These are phyloP conservation scores for Dimargaris verticillata DNA, from an alignment of 192 early-diverging fungal species.

Conservation along the genomic window DNA sequence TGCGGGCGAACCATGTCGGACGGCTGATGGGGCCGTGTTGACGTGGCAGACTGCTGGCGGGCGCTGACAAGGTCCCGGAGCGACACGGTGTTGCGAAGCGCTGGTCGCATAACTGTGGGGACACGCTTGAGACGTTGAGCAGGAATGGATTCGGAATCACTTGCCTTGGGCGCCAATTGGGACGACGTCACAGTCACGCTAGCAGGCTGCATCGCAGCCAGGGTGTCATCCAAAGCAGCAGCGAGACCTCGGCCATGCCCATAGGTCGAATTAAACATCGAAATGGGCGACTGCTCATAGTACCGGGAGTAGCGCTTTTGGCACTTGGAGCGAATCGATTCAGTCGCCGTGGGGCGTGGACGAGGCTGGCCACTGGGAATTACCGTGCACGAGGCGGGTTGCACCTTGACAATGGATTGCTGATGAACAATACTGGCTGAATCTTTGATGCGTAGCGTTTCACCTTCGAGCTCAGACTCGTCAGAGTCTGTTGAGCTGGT, in stretches of 20 bases:
- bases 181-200: too few relatives aligned
- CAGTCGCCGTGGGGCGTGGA: not conserved
- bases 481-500: not conserved
- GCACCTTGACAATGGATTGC: not conserved
- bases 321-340: not conserved
- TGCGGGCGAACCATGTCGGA: too few relatives aligned
- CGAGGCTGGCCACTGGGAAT: not conserved
- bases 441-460: too few relatives aligned
- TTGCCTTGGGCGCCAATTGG: too few relatives aligned
- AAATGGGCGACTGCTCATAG: not conserved
- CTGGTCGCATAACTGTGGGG: too few relatives aligned
- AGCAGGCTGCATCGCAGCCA: too few relatives aligned
- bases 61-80: too few relatives aligned
- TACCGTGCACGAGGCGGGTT: not conserved
- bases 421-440: not conserved
- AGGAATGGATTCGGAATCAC: too few relatives aligned
- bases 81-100: too few relatives aligned
- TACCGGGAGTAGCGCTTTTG: slow-evolving; percentile 7
- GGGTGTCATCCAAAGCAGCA: not conserved
- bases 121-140: too few relatives aligned
- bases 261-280: not conserved
- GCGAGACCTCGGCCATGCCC: not conserved
- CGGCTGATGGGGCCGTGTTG: too few relatives aligned
- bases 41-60: too few relatives aligned
- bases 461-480: not conserved